Conservation (phyloP, 352 stramenopile genomes). For the Pythium brachiatum region DNA sequence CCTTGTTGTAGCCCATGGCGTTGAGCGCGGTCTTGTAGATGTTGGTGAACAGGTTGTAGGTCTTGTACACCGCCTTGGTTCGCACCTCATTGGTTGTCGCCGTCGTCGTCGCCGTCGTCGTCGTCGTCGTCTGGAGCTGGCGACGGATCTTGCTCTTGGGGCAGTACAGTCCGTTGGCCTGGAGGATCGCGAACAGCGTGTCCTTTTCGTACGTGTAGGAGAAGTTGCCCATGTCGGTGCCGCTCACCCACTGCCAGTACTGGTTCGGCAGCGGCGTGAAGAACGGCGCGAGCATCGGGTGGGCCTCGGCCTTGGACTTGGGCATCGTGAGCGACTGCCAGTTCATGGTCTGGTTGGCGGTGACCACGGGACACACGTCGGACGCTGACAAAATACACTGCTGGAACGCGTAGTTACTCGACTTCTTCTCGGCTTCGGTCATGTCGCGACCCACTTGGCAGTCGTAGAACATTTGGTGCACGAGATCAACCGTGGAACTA, state of each 20-base stretch:
- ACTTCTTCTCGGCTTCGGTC: slow-evolving; percentile 52
- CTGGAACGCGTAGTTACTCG: slow-evolving; percentile 47
- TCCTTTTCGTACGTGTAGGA: slow-evolving; percentile 70
- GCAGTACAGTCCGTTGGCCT: slow-evolving; percentile 31
- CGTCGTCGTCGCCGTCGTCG: not conserved
- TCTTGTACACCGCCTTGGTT: slow-evolving; percentile 34
- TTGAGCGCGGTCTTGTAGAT: slow-evolving; percentile 24
- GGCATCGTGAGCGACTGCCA: slow-evolving; percentile 30
- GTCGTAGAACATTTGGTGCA: slow-evolving; percentile 65
- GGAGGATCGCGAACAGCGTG: slow-evolving; percentile 38
- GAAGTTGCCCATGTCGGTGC: slow-evolving; percentile 42
- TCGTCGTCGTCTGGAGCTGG: not conserved
- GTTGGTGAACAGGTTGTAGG: slow-evolving; percentile 39
- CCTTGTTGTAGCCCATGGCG: slow-evolving; percentile 8
- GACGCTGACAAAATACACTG: slow-evolving; percentile 25
- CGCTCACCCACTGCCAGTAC: slow-evolving; percentile 62
- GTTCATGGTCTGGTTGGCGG: slow-evolving; percentile 49
- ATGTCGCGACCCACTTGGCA: slow-evolving; percentile 58
- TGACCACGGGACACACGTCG: slow-evolving; percentile 32
- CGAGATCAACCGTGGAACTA: slow-evolving; percentile 54
- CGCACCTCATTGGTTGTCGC: slow-evolving; percentile 4
- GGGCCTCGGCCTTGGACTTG: slow-evolving; percentile 35
- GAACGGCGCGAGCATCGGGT: slow-evolving; percentile 43
- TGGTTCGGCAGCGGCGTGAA: slow-evolving; percentile 51
- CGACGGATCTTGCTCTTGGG: slow-evolving; percentile 40